Evolutionary conservation across 2,329 filamentous ascomycete species (phyloP), one percentile per base, ranked within the genome.

Genomic region (Aspergillus tamarii): DNA sequence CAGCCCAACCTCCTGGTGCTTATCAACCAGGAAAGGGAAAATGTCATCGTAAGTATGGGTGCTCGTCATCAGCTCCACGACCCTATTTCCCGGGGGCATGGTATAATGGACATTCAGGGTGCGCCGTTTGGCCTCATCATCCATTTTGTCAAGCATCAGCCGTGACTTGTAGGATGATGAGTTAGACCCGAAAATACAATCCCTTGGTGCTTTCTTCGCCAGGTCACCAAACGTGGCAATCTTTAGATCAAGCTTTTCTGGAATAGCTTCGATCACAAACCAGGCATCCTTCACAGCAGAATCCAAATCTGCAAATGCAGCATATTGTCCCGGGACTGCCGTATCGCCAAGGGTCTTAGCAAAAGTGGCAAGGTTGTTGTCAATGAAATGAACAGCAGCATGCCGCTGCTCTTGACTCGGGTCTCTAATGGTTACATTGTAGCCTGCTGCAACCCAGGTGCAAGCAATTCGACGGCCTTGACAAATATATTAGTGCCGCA

Each of bases 41-140:
- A 85, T 74, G 3, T 68, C 73, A 0, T 68, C 63, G n/a, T 78
- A 69, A 0, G 84, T 86, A 30, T 76, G 66, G 0, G 84, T 83
- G 59, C 76, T 73, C 0, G 84, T 84, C 84, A 87, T 86, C 45
- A 87, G 72, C 70, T 87, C 84, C 2, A 86, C 83, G 3, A 80
- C 75, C 43, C 75, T 77, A 39, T 69, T 68, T 14, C 65, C 68
- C 0, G 80, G 82, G 3, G 83, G 83, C 82, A 85, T 85, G 50
- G 78, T 79, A 68, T 77, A 86, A 66, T 87, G 84, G 52, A 80
- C 82, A 66, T 86, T 86, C 30, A 84, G 70, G 4, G 84, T 71
- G 2, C 66, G 59, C 12, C 32, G 36, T 32, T 59, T 65, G 0
- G 64, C 46, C 39, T 64, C 60, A 0, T 57, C 39, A 1, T 52